Evolutionary conservation across 2,329 filamentous ascomycete genomes (phyloP), one percentile per base, ranked within the genome.

Genomic region (Claviceps sp.): DNA sequence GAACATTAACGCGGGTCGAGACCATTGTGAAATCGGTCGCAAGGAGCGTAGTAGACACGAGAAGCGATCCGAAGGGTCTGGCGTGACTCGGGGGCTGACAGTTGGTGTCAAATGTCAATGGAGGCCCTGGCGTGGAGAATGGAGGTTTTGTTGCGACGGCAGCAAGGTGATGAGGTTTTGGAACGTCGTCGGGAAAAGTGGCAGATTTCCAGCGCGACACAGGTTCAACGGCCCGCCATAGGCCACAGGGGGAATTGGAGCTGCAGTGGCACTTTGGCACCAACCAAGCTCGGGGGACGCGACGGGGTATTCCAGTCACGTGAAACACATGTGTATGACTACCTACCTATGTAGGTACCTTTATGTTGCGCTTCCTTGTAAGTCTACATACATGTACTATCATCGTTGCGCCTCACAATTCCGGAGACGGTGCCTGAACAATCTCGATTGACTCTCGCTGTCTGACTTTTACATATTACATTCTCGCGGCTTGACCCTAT

Each of bases 1-100:
- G 58, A 72, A 85, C 81, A 70, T 85, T 85, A 67, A 83, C 79
- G 75, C 80, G 80, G 67, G 82, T 81, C 59, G 79, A 74, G 71
- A 80, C 78, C 80, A 84, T 84, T 73, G 70, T 61, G 63, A 60
- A 66, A 61, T 60, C 59, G 63, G 65, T 66, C 63, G 72, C 66
- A 68, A 68, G 67, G 54, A 64, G 67, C 66, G 67, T 68, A 65
- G 66, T 59, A 62, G 61, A 60, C 65, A 65, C 57, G 58, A 62
- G 62, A 62, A 61, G 61, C 60, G 61, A 63, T 63, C 62, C 62
- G 61, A 61, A 58, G 60, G 61, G 61, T 57, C 62, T 60, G 59
- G 59, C 62, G 64, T 61, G 60, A 60, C 60, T 64, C 58, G 60
- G 55, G 53, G 59, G 62, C 62, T 60, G 68, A 65, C 63, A 65